phyloP scores from a whole-genome alignment of 1,284 basidiomycete species.

The Kalmanozyma brasiliensis region DNA sequence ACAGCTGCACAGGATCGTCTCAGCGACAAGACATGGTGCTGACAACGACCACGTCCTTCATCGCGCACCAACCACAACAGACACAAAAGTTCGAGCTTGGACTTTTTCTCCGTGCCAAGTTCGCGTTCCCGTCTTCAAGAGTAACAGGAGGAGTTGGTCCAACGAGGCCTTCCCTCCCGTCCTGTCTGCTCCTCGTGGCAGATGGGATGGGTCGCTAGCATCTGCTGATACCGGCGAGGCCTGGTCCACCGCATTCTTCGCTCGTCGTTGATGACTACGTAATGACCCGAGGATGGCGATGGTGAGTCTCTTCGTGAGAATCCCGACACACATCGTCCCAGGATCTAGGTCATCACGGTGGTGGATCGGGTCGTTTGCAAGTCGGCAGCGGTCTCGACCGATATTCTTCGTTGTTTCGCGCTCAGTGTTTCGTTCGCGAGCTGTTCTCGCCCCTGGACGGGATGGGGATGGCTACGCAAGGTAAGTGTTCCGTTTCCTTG shows the following conservation, averaged over 20 bases:
- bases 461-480: background rate
- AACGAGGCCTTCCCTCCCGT: slow-evolving; percentile 25
- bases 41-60: too few species aligned
- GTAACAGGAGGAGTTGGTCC: slow-evolving; percentile 33
- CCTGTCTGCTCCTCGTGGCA: slow-evolving; percentile 35
- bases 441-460: background rate
- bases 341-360: slow-evolving; percentile 47
- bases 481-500: slow-evolving; percentile 9
- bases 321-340: slow-evolving; percentile 51
- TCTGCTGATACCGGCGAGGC: slow-evolving; percentile 49
- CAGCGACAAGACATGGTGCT: too few species aligned
- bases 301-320: slow-evolving; percentile 52
- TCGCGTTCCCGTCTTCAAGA: slow-evolving; percentile 62
- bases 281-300: slow-evolving; percentile 43
- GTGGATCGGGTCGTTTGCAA: slow-evolving; percentile 48
- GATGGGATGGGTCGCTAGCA: slow-evolving; percentile 34
- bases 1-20: too few species aligned
- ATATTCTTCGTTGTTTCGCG: slow-evolving; percentile 15
- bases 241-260: slow-evolving; percentile 31
- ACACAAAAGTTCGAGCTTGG: slow-evolving; percentile 60
- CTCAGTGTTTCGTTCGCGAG: background rate
- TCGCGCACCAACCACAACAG: slow-evolving; percentile 29
- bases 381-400: slow-evolving; percentile 54
- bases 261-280: slow-evolving; percentile 21
- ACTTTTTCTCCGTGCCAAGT: slow-evolving; percentile 54